Base-by-base conservation (phyloP, 2,329 filamentous ascomycete species). In the Aureobasidium sp. region DNA sequence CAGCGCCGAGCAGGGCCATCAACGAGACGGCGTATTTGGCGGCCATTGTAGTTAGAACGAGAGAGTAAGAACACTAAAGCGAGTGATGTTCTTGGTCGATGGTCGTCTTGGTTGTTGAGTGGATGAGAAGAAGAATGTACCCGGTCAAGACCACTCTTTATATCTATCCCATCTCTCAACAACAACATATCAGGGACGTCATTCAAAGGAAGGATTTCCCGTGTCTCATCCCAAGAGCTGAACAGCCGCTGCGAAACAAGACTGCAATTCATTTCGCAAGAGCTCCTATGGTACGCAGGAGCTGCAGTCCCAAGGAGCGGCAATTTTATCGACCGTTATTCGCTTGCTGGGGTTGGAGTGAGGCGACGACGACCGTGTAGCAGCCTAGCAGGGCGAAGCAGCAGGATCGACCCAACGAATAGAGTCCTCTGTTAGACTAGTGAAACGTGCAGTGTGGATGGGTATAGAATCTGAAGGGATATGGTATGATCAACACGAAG, bases 301-400 rank as follows among this genome's bases (percentile, higher is more conserved):
- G 42, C 54, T 58, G 42, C 54, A 48, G 33, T 58, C 27, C 42
- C 31, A 24, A 58, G 54, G 54, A 47, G 40, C 17, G 54, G 54
- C 54, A 58, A 58, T 58, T 58, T 58, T 48, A 58, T 58, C 54
- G 54, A 58, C 54, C 54, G 54, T 58, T 58, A 15, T 58, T 48
- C 42, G 40, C 42, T 29, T 35, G 42, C 6, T 48, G 54, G 40
- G 47, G 29, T 37, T 17, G n/a, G 29, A 15, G 2, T 35, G 14
- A 22, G 44, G 33, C 44, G 27, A 49, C 5, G 17, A 42, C 11
- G 24, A 35, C 17, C 35, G 35, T 12, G 35, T 35, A 50, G 33
- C 22, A 60, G 35, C 7, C 24, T 35, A 50, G 33, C 22, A 60
- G 27, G 31, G 22, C 33, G 27, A 60, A 33, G 45, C 35, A 50